Evolutionary conservation across 805 yeast genomes (phyloP), one percentile per base, ranked within the genome.

Genomic region (Nakazawaea ishiwadae): DNA sequence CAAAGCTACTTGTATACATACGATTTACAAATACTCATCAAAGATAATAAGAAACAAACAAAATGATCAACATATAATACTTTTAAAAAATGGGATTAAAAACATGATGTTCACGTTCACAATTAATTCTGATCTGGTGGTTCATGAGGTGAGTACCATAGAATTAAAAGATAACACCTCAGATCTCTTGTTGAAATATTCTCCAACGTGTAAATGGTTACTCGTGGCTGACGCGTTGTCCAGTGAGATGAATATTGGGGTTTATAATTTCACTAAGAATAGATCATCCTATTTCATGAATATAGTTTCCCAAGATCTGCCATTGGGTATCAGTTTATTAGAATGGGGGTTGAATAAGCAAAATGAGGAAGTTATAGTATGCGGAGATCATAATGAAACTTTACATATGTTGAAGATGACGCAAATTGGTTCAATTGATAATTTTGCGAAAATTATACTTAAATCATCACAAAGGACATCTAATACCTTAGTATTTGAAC

Each of bases 191-290:
- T 9, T 40, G n/a, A 28, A 24, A 24, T 17, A 11, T 4, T 35
- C 36, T 5, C 44, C 36, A 3, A 12, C 7, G 16, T 30, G 35
- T 16, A 29, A 35, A 9, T 40, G 44, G 44, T 20, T 34, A 5
- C 31, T 40, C 7, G 31, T 35, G 8, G 30, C 19, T 19, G 36
- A 28, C 28, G 14, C 28, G 11, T n/a, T 24, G 17, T 20, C 44
- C 3, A 35, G 44, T 23, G 36, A 30, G 4, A 12, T 34, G 14
- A 17, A 30, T 11, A 17, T 34, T 2, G 6, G 23, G 3, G 21
- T 40, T 1, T 40, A 40, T 20, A 35, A 40, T 14, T 35, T 40
- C n/a, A n/a, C n/a, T n/a, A n/a, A n/a, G n/a, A n/a, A n/a, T n/a
- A n/a, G n/a, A n/a, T n/a, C n/a, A n/a, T n/a, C n/a, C n/a, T n/a